Base-by-base conservation (phyloP, 2,329 filamentous ascomycete species). In the Pezicula neosporulosa region DNA sequence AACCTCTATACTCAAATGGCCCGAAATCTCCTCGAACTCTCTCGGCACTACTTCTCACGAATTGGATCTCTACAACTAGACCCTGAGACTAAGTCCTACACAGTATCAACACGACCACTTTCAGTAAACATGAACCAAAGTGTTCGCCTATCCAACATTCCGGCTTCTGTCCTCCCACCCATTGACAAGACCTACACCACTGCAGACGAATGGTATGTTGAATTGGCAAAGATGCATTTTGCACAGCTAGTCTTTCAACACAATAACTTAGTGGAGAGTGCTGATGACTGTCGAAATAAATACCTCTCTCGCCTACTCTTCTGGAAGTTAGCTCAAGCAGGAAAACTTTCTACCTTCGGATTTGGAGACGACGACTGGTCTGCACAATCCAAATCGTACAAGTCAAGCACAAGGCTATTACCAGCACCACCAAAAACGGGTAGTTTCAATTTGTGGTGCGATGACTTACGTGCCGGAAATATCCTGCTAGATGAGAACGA, bases 261-360 rank as follows among this genome's bases (percentile, higher is more conserved):
- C 44, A 73, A 74, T 51, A 64, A 72, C 38, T 54, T 66, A 0
- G 57, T 73, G 3, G 46, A 50, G 0, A 61, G 63, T 2, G 70
- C 67, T 24, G 67, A 69, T 15, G 72, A 75, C 50, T 69, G 66
- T 39, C 64, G 68, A 3, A 69, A 67, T 18, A 74, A 75, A 51
- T 73, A 72, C 47, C 62, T 73, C 3, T 65, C 69, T 4, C 69
- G 70, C 6, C 64, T 68, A 16, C 52, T 75, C 0, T 75, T 75
- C 50, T 69, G 66, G 4, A 66, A 57, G 33, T 48, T 70, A 4
- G 65, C 65, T 21, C 52, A 50, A 46, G 47, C 50, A 44, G 54
- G 48, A 24, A 43, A 39, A 42, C 44, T 51, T 18, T 51, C 49
- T 15, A 51, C 19, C n/a, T 51, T 51, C 27, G 49, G 49, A 35